A percentile compares a stretch with the other conserved stretches of the same genome.
Evolutionary conservation across 352 stramenopile genomes (phyloP).

Genomic region (Phytophthora palmivora): DNA sequence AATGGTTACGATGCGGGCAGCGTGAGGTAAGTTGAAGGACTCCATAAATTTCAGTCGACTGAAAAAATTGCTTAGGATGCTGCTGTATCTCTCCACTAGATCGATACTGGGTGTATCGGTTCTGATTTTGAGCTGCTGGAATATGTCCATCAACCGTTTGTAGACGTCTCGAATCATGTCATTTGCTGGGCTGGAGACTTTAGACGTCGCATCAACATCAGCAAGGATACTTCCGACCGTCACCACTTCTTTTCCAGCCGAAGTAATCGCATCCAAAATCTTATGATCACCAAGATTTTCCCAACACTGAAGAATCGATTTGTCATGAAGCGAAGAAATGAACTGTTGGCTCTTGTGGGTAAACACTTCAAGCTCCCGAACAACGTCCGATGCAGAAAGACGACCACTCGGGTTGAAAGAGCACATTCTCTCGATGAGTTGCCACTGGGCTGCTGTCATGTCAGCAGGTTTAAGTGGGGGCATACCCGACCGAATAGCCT

Average conservation of each 20-base stretch:
- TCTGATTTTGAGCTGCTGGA: conserved; percentile 4
- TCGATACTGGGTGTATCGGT: not conserved
- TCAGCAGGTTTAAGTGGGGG: conserved; percentile 2
- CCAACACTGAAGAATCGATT: conserved; percentile 1
- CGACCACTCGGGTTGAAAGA: conserved; percentile 2
- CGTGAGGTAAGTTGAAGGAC: not conserved
- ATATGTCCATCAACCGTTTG: conserved; percentile 8
- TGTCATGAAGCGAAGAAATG: not conserved
- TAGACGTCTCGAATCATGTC: conserved; percentile 7
- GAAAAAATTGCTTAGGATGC: conserved; percentile 6
- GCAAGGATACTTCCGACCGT: not conserved
- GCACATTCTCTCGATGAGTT: conserved; percentile 14
- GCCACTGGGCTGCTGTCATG: conserved; percentile 1
- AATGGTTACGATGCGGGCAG: conserved; percentile 4
- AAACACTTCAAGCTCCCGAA: conserved; percentile 15
- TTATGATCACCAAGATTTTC: conserved; percentile 1
- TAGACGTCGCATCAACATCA: not conserved
- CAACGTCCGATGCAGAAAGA: not conserved
- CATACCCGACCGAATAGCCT: conserved; percentile 5
- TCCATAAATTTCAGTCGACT: not conserved
- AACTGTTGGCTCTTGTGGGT: not conserved
- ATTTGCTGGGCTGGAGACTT: not conserved
- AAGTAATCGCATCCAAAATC: not conserved
- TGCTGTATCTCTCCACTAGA: not conserved
- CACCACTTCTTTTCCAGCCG: not conserved